A percentile compares a stretch with the other conserved stretches of the same genome.
These are phyloP conservation scores for Ceratocystis papillata DNA, from an alignment of 2,329 filamentous ascomycete species.

Conservation along the genomic window DNA sequence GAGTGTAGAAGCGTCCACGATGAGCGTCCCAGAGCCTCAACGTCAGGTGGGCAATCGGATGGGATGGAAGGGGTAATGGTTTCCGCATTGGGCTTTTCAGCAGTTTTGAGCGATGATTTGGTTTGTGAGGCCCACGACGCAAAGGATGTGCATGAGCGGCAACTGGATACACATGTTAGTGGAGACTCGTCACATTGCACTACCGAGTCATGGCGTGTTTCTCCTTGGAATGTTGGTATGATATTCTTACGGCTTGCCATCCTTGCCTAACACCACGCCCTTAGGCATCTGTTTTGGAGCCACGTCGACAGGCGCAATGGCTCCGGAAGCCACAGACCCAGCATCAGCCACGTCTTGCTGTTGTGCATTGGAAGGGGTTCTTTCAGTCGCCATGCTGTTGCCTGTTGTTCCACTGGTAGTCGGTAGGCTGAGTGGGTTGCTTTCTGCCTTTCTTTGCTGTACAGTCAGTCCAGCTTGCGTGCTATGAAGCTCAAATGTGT, in stretches of 20 bases:
- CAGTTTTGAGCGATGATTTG: slow-evolving; percentile 34
- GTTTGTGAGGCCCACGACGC: slow-evolving; percentile 48
- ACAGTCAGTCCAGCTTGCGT: background rate
- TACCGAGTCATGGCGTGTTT: slow-evolving; percentile 5
- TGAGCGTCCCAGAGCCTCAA: slow-evolving; percentile 72
- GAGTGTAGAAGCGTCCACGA: slow-evolving; percentile 92
- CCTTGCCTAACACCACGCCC: slow-evolving; percentile 63
- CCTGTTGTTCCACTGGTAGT: background rate
- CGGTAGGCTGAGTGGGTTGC: background rate
- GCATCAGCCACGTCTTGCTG: background rate
- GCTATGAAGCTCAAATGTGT: background rate
- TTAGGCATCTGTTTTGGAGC: slow-evolving; percentile 51
- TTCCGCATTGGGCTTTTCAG: slow-evolving; percentile 30
- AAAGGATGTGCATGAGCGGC: slow-evolving; percentile 61
- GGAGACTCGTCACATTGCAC: slow-evolving; percentile 6
- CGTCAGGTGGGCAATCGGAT: slow-evolving; percentile 76
- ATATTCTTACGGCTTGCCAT: slow-evolving; percentile 66
- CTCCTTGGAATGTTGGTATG: background rate
- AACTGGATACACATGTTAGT: slow-evolving; percentile 38
- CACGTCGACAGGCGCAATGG: slow-evolving; percentile 26
- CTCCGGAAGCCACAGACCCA: slow-evolving; percentile 13
- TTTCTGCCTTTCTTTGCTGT: background rate
- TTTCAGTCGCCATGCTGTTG: background rate
- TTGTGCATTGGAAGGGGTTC: background rate
- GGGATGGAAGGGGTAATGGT: slow-evolving; percentile 32